Base-by-base conservation (phyloP, 108 stramenopile species). In the Nitzschia palea region DNA sequence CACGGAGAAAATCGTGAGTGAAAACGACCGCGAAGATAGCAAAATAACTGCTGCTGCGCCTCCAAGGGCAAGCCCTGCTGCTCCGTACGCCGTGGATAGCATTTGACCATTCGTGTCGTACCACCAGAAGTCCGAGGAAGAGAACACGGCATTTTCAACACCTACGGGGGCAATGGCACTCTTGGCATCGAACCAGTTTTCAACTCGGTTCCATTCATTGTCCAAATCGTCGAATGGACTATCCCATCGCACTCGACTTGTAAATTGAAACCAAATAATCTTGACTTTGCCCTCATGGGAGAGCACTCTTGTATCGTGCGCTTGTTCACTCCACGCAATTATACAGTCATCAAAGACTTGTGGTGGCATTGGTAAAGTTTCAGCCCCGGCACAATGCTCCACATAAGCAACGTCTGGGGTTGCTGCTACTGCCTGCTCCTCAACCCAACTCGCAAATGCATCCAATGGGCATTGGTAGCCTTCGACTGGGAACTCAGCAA, bases 51-150 rank as follows among this genome's bases (percentile, higher is more conserved):
- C 52, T 27, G 66, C 83, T 4, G 80, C 73, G 14, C 70, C 59
- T 0, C 58, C 74, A 15, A 85, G 40, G 2, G 80, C 80, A 47
- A 79, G 68, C 0, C 47, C 77, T 5, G 81, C 81, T 31, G 68
- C 23, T 14, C 66, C 73, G 31, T 70, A 62, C n/a, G 77, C 81
- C 0, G 73, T 75, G 23, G 50, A 59, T 0, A 78, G 34, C 71
- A 73, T 73, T 33, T 73, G 65, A 9, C 27, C 44, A 60, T 78
- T 81, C n/a, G 80, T 85, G 51, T 85, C 83, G 44, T 73, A 76
- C 80, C 80, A 85, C 80, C 80, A 81, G 35, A 62, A 85, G 47
- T 67, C 62, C 8, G 63, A 18, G 28, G 69, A 71, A 3, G 62
- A 59, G 55, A 66, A 69, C 52, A 65, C 67, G 4, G 56, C 20